Evolutionary conservation across 352 stramenopile species (phyloP).

Genomic region (Phytophthora ramorum): DNA sequence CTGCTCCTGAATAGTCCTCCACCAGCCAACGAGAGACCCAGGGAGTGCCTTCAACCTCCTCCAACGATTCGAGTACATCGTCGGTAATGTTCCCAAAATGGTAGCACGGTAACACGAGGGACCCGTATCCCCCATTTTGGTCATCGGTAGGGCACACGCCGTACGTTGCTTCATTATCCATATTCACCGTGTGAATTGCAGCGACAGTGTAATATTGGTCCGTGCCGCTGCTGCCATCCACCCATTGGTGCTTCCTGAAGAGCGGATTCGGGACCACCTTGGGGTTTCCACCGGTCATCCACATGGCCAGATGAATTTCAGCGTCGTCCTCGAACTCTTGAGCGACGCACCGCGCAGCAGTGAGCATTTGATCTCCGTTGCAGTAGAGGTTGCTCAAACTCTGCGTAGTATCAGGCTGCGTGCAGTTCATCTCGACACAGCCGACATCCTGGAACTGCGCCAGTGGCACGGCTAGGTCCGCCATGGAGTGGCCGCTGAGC

Average conservation of each 20-base stretch:
- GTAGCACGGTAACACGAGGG: slow-evolving; percentile 31
- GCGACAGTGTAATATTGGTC: slow-evolving; percentile 21
- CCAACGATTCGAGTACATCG: slow-evolving; percentile 2
- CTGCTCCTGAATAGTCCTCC: slow-evolving; percentile 3
- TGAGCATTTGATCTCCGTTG: slow-evolving; percentile 33
- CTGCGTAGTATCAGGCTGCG: slow-evolving; percentile 6
- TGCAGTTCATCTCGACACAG: slow-evolving; percentile 28
- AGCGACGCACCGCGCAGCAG: slow-evolving; percentile 22
- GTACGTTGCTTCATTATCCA: slow-evolving; percentile 20
- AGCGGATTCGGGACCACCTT: slow-evolving; percentile 18
- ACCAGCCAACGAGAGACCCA: slow-evolving; percentile 28
- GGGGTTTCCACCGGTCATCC: slow-evolving; percentile 36
- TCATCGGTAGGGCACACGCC: slow-evolving; percentile 6
- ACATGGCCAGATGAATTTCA: slow-evolving; percentile 28
- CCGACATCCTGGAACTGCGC: slow-evolving; percentile 20
- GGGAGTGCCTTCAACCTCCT: slow-evolving; percentile 9
- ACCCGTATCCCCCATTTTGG: slow-evolving; percentile 25
- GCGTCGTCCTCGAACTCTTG: slow-evolving; percentile 5
- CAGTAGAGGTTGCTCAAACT: slow-evolving; percentile 30
- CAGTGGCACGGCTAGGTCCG: slow-evolving; percentile 30
- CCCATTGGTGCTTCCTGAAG: slow-evolving; percentile 18
- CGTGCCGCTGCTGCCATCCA: not conserved
- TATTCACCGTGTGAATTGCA: slow-evolving; percentile 24
- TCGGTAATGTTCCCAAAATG: not conserved
- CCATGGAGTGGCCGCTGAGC: slow-evolving; percentile 22